Evolutionary conservation across 2,329 filamentous ascomycete genomes (phyloP).

Genomic region (Botrytis cinerea): DNA sequence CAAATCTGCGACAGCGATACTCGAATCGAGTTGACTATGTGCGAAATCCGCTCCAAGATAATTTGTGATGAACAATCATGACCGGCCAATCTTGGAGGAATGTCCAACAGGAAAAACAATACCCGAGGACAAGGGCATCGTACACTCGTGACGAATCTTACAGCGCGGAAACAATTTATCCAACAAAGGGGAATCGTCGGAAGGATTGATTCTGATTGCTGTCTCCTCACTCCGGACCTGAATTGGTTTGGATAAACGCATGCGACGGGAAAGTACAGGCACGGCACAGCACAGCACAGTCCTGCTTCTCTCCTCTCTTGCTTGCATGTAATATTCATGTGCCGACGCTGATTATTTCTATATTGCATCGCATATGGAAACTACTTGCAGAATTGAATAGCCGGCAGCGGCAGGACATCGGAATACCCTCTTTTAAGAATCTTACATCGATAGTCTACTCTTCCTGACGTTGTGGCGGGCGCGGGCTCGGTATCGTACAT

Average conservation of each 20-base stretch:
- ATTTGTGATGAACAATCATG: neutral
- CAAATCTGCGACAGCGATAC: slow-evolving; percentile 11
- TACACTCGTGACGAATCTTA: neutral
- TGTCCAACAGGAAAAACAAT: neutral
- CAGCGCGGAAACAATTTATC: slow-evolving; percentile 11
- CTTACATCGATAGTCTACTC: slow-evolving; percentile 11
- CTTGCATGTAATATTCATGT: slow-evolving; percentile 14
- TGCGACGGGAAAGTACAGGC: slow-evolving; percentile 23
- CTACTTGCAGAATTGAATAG: neutral
- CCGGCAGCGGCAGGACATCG: slow-evolving; percentile 12
- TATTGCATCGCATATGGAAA: slow-evolving; percentile 23
- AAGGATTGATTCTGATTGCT: neutral
- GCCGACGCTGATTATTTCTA: slow-evolving; percentile 7
- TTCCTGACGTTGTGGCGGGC: neutral
- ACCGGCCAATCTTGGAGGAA: neutral
- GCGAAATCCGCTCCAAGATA: no score
- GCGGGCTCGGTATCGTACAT: slow-evolving; percentile 14
- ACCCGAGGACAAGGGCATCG: neutral
- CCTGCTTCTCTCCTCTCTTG: slow-evolving; percentile 14
- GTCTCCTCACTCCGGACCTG: neutral
- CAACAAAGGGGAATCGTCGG: slow-evolving; percentile 2
- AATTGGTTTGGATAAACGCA: slow-evolving; percentile 17
- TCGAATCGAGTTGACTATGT: slow-evolving; percentile 3
- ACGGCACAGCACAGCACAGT: slow-evolving; percentile 14
- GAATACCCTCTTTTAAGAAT: slow-evolving; percentile 14